phyloP scores from a whole-genome alignment of 2,329 filamentous ascomycete genomes.

The Fusarium verticillioides region DNA sequence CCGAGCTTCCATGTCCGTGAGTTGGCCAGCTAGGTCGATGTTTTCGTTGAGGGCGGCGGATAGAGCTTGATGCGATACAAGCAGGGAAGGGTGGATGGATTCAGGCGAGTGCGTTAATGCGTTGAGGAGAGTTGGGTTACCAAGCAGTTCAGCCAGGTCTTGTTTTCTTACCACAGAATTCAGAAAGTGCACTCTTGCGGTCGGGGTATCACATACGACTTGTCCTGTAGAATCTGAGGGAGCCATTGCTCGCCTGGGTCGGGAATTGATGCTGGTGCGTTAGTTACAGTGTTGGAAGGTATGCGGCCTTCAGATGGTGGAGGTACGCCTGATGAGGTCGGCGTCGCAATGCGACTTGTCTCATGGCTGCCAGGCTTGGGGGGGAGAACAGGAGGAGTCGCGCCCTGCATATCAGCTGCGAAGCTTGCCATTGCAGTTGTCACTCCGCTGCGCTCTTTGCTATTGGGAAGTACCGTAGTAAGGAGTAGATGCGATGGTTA shows the following conservation, averaged over 20 bases:
- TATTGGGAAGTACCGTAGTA: background rate
- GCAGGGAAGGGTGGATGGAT: conserved; percentile 78
- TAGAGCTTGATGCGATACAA: conserved; percentile 72
- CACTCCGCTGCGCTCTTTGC: background rate
- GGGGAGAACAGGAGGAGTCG: conserved; percentile 72
- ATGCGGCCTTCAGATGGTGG: conserved; percentile 52
- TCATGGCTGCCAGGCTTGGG: conserved; percentile 79
- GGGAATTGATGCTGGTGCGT: conserved; percentile 53
- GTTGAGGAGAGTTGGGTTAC: conserved; percentile 72
- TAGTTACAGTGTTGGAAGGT: conserved; percentile 28
- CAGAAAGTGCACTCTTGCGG: conserved; percentile 21
- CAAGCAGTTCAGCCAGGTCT: conserved; percentile 78
- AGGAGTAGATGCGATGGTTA: background rate
- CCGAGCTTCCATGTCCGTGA: conserved; percentile 68
- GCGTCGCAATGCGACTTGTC: conserved; percentile 73
- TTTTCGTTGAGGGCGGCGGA: conserved; percentile 76
- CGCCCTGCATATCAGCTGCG: conserved; percentile 44
- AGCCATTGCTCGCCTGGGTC: conserved; percentile 81
- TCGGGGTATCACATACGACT: conserved; percentile 70
- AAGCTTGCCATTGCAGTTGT: conserved; percentile 45
- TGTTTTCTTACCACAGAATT: conserved; percentile 68
- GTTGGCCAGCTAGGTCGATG: conserved; percentile 72
- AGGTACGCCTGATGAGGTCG: conserved; percentile 60
- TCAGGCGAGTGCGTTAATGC: conserved; percentile 76
- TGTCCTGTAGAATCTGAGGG: conserved; percentile 79